phyloP scores from a whole-genome alignment of 2,329 filamentous ascomycete genomes.

The Clonostachys rosea region DNA sequence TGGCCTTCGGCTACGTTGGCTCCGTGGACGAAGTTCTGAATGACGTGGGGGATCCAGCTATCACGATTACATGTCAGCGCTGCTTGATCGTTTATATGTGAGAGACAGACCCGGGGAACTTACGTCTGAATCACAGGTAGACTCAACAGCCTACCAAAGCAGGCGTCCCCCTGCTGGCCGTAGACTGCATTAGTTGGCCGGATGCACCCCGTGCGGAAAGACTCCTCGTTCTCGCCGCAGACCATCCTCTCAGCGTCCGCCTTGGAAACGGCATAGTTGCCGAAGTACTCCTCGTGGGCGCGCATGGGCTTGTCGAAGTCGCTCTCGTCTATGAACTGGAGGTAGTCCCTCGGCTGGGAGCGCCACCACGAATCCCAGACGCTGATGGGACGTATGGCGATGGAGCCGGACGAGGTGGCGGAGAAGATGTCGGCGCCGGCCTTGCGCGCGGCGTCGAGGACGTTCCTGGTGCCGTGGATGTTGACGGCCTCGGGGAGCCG shows the following conservation, averaged over 20 bases:
- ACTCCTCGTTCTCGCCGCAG: constrained; percentile 29
- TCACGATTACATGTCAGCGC: too few species aligned
- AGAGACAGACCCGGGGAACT: too few species aligned
- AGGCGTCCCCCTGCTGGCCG: constrained; percentile 36
- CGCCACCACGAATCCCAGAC: constrained; percentile 22
- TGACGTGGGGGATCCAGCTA: constrained; percentile 27
- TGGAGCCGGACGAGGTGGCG: constrained; percentile 42
- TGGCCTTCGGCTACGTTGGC: constrained; percentile 51
- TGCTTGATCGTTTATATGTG: too few species aligned
- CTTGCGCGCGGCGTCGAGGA: constrained; percentile 38
- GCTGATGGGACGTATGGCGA: constrained; percentile 9
- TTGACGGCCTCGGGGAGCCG: constrained; percentile 41
- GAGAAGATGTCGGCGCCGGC: constrained; percentile 45
- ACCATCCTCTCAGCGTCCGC: constrained; percentile 45
- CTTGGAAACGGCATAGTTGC: constrained; percentile 47
- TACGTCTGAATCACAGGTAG: neutral
- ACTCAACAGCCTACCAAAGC: constrained; percentile 32
- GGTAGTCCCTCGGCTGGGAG: constrained; percentile 25
- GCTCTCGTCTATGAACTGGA: constrained; percentile 39
- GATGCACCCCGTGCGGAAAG: constrained; percentile 45
- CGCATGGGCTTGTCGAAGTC: constrained; percentile 34
- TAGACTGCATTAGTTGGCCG: constrained; percentile 50
- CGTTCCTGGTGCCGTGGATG: constrained; percentile 40
- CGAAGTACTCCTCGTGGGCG: constrained; percentile 34
- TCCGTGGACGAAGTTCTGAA: constrained; percentile 44